Evolutionary conservation across 352 stramenopile species (phyloP).

Genomic region (Globisporangium takayamanum): DNA sequence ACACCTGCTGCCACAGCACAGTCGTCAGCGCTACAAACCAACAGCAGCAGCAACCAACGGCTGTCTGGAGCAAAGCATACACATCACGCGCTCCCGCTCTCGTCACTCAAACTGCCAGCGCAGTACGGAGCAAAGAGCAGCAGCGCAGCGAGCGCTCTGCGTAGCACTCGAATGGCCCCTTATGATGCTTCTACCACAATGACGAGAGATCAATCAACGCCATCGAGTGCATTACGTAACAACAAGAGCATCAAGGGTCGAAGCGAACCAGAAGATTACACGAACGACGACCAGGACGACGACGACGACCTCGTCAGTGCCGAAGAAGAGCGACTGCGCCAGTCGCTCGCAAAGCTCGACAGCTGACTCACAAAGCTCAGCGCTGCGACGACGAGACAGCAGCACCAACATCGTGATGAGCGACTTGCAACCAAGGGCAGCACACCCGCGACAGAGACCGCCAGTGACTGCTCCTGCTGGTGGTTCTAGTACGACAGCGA

Average conservation of each 20-base stretch:
- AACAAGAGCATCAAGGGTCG: not conserved
- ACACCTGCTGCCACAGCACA: too few species aligned
- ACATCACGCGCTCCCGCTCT: not conserved
- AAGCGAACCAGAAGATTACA: not conserved
- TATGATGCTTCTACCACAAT: too few species aligned
- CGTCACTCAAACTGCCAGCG: conserved; percentile 4
- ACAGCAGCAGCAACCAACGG: not conserved
- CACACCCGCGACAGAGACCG: not conserved
- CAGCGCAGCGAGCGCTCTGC: too few species aligned
- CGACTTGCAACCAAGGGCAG: not conserved
- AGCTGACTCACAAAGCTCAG: conserved; percentile 23
- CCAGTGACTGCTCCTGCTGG: not conserved
- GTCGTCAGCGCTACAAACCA: too few species aligned
- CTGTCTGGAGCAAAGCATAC: too few species aligned
- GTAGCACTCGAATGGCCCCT: too few species aligned
- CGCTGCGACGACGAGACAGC: not conserved
- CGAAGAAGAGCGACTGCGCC: conserved; percentile 37
- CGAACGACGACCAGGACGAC: conserved; percentile 8
- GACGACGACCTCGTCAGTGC: conserved; percentile 26
- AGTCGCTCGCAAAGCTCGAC: conserved; percentile 55
- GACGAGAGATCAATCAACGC: too few species aligned
- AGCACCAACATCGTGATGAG: not conserved
- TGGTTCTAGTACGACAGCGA: not conserved
- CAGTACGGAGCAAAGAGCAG: not conserved
- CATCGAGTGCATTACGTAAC: not conserved